phyloP scores from a whole-genome alignment of 164 flowering plant species.

The Nymphaea colorata region DNA sequence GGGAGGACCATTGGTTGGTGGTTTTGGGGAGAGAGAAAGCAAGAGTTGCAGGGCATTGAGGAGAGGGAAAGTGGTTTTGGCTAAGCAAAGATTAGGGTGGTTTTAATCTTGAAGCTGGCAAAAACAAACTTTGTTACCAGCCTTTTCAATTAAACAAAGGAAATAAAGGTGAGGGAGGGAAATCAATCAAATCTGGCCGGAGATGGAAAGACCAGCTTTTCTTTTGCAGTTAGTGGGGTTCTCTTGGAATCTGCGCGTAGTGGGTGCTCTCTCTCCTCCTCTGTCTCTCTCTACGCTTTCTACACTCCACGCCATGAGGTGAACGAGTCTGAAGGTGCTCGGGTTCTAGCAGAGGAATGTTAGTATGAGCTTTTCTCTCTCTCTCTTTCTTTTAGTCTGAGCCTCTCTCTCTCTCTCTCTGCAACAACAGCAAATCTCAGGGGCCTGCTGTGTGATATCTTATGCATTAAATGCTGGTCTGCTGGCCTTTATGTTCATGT shows the following conservation, averaged over 20 bases:
- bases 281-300: not conserved
- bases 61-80: not conserved
- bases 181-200: not conserved
- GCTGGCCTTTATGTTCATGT: constrained; percentile 11
- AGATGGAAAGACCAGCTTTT: too few relatives aligned
- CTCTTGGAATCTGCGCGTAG: not conserved
- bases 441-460: not conserved
- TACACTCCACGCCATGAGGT: too few relatives aligned
- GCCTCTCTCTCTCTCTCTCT: not conserved
- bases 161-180: not conserved
- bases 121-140: not conserved
- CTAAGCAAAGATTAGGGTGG: not conserved
- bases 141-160: not conserved
- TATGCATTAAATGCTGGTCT: not conserved
- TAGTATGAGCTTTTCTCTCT: too few relatives aligned
- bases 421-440: not conserved
- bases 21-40: not conserved
- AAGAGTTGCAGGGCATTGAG: not conserved
- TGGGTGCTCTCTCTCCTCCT: not conserved
- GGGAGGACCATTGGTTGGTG: too few relatives aligned
- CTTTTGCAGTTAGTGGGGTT: not conserved
- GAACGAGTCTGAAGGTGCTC: too few relatives aligned
- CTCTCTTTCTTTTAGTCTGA: too few relatives aligned
- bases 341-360: too few relatives aligned
- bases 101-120: not conserved